Percentiles rank a stretch among this genome's conserved stretches.
Conservation (phyloP, 2,329 filamentous ascomycete species). For the Exophiala bonariae region DNA sequence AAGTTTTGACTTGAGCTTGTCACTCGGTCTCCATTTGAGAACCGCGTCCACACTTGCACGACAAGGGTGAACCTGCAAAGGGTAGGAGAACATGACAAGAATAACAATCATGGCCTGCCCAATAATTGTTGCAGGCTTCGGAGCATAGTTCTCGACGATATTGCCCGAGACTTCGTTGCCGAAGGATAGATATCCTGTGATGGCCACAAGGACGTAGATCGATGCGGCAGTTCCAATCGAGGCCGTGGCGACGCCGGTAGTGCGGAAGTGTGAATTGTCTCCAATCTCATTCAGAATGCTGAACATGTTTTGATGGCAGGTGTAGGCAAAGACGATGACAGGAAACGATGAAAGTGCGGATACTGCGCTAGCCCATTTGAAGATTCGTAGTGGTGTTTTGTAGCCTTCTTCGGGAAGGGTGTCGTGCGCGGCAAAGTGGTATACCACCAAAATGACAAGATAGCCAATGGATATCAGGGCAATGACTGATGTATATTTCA, state of each 20-base stretch:
- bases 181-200: constrained; percentile 95
- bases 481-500: constrained; percentile 95
- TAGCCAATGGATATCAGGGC: constrained; percentile 93
- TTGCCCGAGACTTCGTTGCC: constrained; percentile 87
- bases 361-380: constrained; percentile 77
- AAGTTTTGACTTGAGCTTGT: constrained; percentile 32
- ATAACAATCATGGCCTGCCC: constrained; percentile 94
- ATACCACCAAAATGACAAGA: constrained; percentile 86
- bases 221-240: constrained; percentile 87
- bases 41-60: constrained; percentile 93
- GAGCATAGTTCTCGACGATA: constrained; percentile 86
- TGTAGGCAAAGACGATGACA: constrained; percentile 98
- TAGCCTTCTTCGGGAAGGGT: constrained; percentile 58
- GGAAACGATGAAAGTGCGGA: constrained; percentile 82
- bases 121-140: constrained; percentile 81
- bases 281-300: constrained; percentile 94
- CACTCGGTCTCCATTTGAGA: constrained; percentile 78
- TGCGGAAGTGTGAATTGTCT: constrained; percentile 76
- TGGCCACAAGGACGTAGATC: constrained; percentile 86
- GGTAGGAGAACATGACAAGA: constrained; percentile 94
- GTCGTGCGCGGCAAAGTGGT: constrained; percentile 81
- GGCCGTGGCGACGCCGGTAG: constrained; percentile 74
- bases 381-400: constrained; percentile 71
- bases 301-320: constrained; percentile 99
- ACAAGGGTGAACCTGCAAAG: constrained; percentile 92